phyloP scores from a whole-genome alignment of 2,329 filamentous ascomycete genomes.

The Monilinia fructigena region DNA sequence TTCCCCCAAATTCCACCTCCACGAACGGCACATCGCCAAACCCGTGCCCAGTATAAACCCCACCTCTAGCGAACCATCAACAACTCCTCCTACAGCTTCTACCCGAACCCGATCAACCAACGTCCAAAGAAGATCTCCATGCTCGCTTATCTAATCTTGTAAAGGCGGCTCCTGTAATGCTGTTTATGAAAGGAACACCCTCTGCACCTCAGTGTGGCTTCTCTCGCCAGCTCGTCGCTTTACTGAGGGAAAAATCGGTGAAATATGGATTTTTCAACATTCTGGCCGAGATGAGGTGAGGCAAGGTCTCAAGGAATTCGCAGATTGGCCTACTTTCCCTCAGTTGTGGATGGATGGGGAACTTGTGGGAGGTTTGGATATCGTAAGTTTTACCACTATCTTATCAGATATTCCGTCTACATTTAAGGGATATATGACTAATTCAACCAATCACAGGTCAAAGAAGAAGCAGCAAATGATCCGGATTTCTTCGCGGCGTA shows the following conservation, averaged over 20 bases:
- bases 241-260: constrained; percentile 84
- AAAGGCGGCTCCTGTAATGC: constrained; percentile 94
- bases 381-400: constrained; percentile 61
- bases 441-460: constrained; percentile 59
- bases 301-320: constrained; percentile 93
- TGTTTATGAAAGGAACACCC: constrained; percentile 98
- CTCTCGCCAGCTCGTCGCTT: constrained; percentile 79
- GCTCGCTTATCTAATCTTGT: constrained; percentile 80
- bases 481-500: constrained; percentile 79
- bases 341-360: constrained; percentile 92
- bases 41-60: constrained; percentile 40
- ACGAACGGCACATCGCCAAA: constrained; percentile 14
- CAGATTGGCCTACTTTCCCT: constrained; percentile 98
- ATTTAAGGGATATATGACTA: constrained; percentile 5
- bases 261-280: constrained; percentile 99
- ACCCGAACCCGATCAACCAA: constrained; percentile 46
- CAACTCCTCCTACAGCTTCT: constrained; percentile 32
- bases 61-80: constrained; percentile 27
- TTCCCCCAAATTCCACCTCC: neutral
- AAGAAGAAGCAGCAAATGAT: constrained; percentile 86
- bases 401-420: neutral
- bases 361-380: constrained; percentile 89
- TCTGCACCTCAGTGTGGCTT: constrained; percentile 88
- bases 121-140: constrained; percentile 79
- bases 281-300: constrained; percentile 94